These are phyloP conservation scores for Lavandula angustifolia DNA, from an alignment of 257 asterid species.

Conservation along the genomic window DNA sequence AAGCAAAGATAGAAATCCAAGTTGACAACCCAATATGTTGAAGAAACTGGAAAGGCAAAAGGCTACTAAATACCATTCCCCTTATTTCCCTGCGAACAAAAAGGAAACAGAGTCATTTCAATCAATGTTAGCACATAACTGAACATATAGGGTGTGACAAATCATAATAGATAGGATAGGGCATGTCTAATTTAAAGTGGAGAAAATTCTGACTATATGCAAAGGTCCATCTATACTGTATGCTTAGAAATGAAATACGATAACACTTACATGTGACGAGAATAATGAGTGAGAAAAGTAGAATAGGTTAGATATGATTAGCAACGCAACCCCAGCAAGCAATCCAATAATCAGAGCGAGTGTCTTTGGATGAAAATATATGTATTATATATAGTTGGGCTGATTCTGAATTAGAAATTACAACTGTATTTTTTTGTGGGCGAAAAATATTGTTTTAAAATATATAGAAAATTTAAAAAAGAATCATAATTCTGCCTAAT, in stretches of 20 bases:
- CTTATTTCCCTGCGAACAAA: slow-evolving; percentile 62
- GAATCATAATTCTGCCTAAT: too few relatives aligned
- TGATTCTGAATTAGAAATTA: too few relatives aligned
- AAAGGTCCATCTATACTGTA: too few relatives aligned
- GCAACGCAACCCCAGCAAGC: slow-evolving; percentile 64
- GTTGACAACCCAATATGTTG: slow-evolving; percentile 15
- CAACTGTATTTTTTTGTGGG: too few relatives aligned
- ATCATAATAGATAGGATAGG: not conserved
- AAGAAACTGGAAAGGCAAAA: slow-evolving; percentile 8
- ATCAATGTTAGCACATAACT: not conserved
- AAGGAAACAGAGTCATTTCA: not conserved
- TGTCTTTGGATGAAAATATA: slow-evolving; percentile 42
- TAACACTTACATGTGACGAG: too few relatives aligned
- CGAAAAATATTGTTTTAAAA: too few relatives aligned
- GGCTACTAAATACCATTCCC: not conserved
- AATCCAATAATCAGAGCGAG: slow-evolving; percentile 72
- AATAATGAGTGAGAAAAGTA: not conserved
- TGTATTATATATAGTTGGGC: too few relatives aligned
- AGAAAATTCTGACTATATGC: too few relatives aligned
- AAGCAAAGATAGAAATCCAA: slow-evolving; percentile 24
- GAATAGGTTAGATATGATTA: slow-evolving; percentile 37
- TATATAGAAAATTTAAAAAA: too few relatives aligned
- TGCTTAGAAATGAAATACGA: too few relatives aligned
- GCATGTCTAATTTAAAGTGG: too few relatives aligned
- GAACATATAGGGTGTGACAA: not conserved